Percentiles rank a stretch among this genome's conserved stretches.
Evolutionary conservation across 2,329 filamentous ascomycete genomes (phyloP).

Genomic region (Trichoderma asperellum): DNA sequence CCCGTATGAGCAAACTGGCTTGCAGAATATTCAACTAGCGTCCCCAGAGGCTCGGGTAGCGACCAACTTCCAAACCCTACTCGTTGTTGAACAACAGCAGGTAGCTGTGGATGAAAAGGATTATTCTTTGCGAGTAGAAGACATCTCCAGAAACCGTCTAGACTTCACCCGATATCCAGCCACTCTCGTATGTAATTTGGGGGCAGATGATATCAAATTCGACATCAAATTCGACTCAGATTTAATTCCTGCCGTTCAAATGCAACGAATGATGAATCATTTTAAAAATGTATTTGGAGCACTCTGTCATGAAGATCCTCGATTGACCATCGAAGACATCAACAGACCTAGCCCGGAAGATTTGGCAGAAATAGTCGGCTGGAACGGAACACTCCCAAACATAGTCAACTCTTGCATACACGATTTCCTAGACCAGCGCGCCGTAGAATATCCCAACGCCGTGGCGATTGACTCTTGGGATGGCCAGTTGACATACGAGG

Average conservation of each 20-base stretch:
- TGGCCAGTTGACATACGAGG: constrained; percentile 1
- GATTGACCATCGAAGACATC: not conserved
- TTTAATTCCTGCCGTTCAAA: too few relatives aligned
- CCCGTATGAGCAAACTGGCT: constrained; percentile 1
- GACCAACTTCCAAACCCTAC: constrained; percentile 2
- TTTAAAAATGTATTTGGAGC: too few relatives aligned
- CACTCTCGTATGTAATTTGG: not conserved
- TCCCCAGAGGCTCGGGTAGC: not conserved
- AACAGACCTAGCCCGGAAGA: too few relatives aligned
- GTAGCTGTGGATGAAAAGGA: too few relatives aligned
- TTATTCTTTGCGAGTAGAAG: constrained; percentile 29
- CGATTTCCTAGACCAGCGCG: too few relatives aligned
- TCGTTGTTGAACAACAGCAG: not conserved
- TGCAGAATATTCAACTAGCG: too few relatives aligned
- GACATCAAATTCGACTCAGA: not conserved
- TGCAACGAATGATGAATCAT: not conserved
- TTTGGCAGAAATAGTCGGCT: too few relatives aligned
- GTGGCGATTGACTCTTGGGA: constrained; percentile 8
- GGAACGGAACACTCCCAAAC: too few relatives aligned
- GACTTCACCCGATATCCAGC: not conserved
- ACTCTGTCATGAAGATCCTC: not conserved
- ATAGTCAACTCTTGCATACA: too few relatives aligned
- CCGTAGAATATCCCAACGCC: not conserved
- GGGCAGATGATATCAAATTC: not conserved
- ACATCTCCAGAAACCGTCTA: not conserved